These are phyloP conservation scores for Cladosporium sp. DNA, from an alignment of 2,329 filamentous ascomycete species.

Conservation along the genomic window DNA sequence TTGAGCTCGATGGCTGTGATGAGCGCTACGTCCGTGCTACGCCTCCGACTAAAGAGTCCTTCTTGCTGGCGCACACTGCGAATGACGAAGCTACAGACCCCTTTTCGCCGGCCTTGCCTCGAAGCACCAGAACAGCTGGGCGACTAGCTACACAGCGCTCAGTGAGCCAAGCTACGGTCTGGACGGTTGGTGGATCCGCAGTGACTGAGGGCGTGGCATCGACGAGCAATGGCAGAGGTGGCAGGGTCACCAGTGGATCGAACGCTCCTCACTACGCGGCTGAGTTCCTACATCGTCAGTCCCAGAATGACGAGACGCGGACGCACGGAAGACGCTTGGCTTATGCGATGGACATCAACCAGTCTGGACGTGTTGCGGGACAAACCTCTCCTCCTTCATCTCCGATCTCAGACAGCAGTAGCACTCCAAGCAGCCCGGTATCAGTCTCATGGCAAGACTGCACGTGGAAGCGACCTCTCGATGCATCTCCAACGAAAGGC, in stretches of 20 bases:
- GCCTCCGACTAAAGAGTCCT: conserved; percentile 32
- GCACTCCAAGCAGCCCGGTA: background rate
- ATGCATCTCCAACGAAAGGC: background rate
- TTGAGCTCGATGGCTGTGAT: background rate
- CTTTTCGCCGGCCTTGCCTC: conserved; percentile 31
- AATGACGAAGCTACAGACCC: conserved; percentile 27
- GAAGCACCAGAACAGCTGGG: background rate
- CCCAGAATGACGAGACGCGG: conserved; percentile 31
- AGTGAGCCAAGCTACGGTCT: conserved; percentile 69
- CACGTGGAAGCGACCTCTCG: background rate
- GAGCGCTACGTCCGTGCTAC: background rate
- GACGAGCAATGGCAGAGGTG: conserved; percentile 62
- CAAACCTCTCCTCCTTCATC: conserved; percentile 39
- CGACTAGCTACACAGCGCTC: conserved; percentile 27
- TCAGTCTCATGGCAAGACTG: conserved; percentile 5
- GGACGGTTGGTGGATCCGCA: conserved; percentile 71
- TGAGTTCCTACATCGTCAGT: conserved; percentile 52
- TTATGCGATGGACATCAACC: conserved; percentile 77
- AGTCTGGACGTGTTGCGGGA: conserved; percentile 64
- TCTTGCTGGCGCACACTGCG: conserved; percentile 23
- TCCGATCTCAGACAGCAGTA: conserved; percentile 20
- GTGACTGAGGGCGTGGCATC: conserved; percentile 41
- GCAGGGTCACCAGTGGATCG: conserved; percentile 67
- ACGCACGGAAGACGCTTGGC: conserved; percentile 76
- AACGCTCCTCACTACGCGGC: conserved; percentile 67